Percentiles rank a stretch among this genome's conserved stretches.
phyloP scores from a whole-genome alignment of 352 stramenopile species.

The Pythium brachiatum region DNA sequence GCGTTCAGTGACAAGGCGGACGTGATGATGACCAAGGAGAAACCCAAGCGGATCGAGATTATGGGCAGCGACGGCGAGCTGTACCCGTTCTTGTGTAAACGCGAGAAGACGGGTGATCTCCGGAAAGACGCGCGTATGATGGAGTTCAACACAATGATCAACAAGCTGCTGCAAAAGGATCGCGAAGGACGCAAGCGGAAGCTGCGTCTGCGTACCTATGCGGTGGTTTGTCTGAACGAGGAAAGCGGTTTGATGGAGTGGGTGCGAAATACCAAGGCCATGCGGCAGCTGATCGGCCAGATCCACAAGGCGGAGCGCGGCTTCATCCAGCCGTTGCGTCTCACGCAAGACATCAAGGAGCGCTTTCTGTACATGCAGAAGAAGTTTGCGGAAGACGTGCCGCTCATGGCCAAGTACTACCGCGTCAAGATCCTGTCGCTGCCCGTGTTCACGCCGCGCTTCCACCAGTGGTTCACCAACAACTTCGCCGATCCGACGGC shows the following conservation, averaged over 20 bases:
- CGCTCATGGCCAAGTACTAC: conserved; percentile 74
- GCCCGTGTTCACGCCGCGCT: conserved; percentile 90
- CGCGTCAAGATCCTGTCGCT: conserved; percentile 57
- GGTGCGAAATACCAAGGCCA: conserved; percentile 96
- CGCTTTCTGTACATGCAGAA: conserved; percentile 88
- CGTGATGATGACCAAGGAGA: conserved; percentile 99
- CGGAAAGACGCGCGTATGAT: conserved; percentile 99
- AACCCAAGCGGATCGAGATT: conserved; percentile 97
- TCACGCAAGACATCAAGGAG: conserved; percentile 84
- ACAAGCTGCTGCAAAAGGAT: conserved; percentile 95
- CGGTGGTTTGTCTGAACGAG: conserved; percentile 99
- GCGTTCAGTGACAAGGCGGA: conserved; percentile 89
- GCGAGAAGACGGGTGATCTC: conserved; percentile 98
- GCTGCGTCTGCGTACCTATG: conserved; percentile 97
- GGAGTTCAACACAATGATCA: conserved; percentile 99
- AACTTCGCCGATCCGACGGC: conserved; percentile 96
- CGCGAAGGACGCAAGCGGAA: conserved; percentile 87
- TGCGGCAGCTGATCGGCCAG: conserved; percentile 87
- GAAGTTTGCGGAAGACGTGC: conserved; percentile 75
- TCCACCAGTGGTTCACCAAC: conserved; percentile 99
- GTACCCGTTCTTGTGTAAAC: conserved; percentile 94
- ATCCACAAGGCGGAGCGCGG: conserved; percentile 87
- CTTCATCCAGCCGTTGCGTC: conserved; percentile 71
- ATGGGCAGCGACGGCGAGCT: conserved; percentile 63
- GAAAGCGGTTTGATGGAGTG: conserved; percentile 99